Evolutionary conservation across 306 rosid species (phyloP).

Genomic region (Dryas alaskensis): DNA sequence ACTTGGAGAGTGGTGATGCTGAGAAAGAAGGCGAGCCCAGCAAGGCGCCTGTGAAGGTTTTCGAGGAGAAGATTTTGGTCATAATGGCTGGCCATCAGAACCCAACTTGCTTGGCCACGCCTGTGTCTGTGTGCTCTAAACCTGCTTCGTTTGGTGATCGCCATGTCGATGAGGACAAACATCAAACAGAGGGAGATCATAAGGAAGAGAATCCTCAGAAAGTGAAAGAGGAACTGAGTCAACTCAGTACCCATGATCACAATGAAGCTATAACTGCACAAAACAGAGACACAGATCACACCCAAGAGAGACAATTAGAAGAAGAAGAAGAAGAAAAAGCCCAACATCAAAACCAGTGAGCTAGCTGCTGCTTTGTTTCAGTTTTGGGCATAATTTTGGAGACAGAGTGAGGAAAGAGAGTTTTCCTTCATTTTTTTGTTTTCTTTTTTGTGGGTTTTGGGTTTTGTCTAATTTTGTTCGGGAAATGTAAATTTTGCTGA

Average conservation of each 20-base stretch:
- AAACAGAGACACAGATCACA: conserved; percentile 12
- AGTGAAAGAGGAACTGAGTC: conserved; percentile 26
- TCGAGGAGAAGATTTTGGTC: conserved; percentile 70
- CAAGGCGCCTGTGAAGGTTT: conserved; percentile 34
- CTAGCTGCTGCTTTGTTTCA: not conserved
- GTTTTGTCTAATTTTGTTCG: conserved; percentile 27
- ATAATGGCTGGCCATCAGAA: conserved; percentile 82
- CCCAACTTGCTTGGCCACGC: conserved; percentile 86
- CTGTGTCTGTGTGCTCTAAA: conserved; percentile 47
- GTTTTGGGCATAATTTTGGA: not conserved
- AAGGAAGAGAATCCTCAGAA: conserved; percentile 27
- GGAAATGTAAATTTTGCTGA: conserved; percentile 49
- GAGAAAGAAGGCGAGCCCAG: conserved; percentile 37
- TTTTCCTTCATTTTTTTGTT: conserved; percentile 1
- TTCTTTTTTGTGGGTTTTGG: conserved; percentile 9
- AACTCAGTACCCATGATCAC: not conserved
- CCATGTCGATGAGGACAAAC: not conserved
- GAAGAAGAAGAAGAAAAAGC: conserved; percentile 6
- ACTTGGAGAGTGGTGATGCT: conserved; percentile 34
- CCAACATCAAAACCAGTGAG: conserved; percentile 22
- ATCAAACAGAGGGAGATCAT: not conserved
- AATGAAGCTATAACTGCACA: not conserved
- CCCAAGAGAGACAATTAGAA: conserved; percentile 1
- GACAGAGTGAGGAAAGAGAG: not conserved
- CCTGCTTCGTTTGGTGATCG: not conserved